These are phyloP conservation scores for Suillus hirtellus DNA, from an alignment of 768 basidiomycete genomes.

Conservation along the genomic window DNA sequence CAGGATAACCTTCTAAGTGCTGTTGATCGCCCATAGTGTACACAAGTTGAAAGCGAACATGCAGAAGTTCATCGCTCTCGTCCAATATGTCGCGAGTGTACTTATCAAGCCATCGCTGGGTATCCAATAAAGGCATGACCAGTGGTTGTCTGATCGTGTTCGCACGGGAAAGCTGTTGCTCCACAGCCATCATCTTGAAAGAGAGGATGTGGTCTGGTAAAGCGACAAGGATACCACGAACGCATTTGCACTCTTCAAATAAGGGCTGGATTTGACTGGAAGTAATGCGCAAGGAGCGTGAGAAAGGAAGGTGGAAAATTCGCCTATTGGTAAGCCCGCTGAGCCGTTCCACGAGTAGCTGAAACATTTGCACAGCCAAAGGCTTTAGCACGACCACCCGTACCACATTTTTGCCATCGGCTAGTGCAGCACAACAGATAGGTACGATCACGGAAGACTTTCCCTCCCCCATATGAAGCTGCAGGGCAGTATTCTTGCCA, in stretches of 20 bases:
- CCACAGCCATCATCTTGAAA: slow-evolving; percentile 41
- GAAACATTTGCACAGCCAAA: slow-evolving; percentile 32
- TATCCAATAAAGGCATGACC: slow-evolving; percentile 16
- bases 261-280: slow-evolving; percentile 20
- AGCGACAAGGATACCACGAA: slow-evolving; percentile 43
- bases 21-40: slow-evolving; percentile 42
- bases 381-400: slow-evolving; percentile 37
- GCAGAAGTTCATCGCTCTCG: slow-evolving; percentile 39
- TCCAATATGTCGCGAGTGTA: slow-evolving; percentile 30
- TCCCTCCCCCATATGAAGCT: slow-evolving; percentile 60
- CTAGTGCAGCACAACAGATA: slow-evolving; percentile 26
- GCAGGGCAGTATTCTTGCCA: slow-evolving; percentile 38
- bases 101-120: slow-evolving; percentile 24
- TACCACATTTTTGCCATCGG: slow-evolving; percentile 28
- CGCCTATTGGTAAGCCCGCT: slow-evolving; percentile 34
- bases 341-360: slow-evolving; percentile 31
- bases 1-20: slow-evolving; percentile 39
- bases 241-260: slow-evolving; percentile 32
- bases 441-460: slow-evolving; percentile 45
- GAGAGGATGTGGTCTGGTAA: slow-evolving; percentile 57
- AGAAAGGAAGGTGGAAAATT: slow-evolving; percentile 34
- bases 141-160: no score
- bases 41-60: slow-evolving; percentile 46
- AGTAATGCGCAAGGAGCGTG: slow-evolving; percentile 22
- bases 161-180: slow-evolving; percentile 20